These are phyloP conservation scores for Ustilago tritici DNA, from an alignment of 1,284 basidiomycete genomes.

Conservation along the genomic window DNA sequence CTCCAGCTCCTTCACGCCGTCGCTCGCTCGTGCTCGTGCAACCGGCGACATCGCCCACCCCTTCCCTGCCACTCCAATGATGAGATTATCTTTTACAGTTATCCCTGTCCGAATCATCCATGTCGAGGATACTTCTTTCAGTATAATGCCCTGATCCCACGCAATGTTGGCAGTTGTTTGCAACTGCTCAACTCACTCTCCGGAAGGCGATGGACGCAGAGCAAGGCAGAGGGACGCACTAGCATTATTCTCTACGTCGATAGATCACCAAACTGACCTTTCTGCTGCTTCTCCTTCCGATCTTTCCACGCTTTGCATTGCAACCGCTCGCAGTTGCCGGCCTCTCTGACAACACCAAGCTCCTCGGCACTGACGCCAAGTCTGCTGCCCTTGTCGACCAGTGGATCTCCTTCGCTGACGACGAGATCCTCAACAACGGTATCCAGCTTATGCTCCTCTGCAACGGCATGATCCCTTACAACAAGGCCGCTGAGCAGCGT, in stretches of 20 bases:
- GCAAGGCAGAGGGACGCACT: neutral
- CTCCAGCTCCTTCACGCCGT: neutral
- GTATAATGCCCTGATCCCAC: slow-evolving; percentile 58
- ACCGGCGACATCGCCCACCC: slow-evolving; percentile 14
- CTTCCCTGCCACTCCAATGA: slow-evolving; percentile 58
- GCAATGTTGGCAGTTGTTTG: neutral
- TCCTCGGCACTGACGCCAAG: slow-evolving; percentile 75
- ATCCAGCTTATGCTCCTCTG: slow-evolving; percentile 52
- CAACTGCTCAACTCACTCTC: neutral
- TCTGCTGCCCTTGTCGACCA: slow-evolving; percentile 76
- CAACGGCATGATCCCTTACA: slow-evolving; percentile 64
- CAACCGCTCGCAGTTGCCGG: slow-evolving; percentile 75
- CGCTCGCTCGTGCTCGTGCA: neutral
- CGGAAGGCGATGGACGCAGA: neutral
- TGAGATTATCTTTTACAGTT: slow-evolving; percentile 71
- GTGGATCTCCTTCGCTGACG: slow-evolving; percentile 77
- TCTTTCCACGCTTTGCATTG: neutral
- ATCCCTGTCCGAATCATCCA: slow-evolving; percentile 70
- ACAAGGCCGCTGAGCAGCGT: slow-evolving; percentile 75
- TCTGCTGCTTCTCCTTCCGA: neutral
- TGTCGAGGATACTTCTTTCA: slow-evolving; percentile 74
- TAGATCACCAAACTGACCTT: slow-evolving; percentile 16
- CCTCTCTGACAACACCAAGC: slow-evolving; percentile 77
- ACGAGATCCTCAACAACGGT: slow-evolving; percentile 72
- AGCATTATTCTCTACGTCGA: neutral